Base-by-base conservation (phyloP, 2,329 filamentous ascomycete genomes). In the Akanthomyces uredinophilus region DNA sequence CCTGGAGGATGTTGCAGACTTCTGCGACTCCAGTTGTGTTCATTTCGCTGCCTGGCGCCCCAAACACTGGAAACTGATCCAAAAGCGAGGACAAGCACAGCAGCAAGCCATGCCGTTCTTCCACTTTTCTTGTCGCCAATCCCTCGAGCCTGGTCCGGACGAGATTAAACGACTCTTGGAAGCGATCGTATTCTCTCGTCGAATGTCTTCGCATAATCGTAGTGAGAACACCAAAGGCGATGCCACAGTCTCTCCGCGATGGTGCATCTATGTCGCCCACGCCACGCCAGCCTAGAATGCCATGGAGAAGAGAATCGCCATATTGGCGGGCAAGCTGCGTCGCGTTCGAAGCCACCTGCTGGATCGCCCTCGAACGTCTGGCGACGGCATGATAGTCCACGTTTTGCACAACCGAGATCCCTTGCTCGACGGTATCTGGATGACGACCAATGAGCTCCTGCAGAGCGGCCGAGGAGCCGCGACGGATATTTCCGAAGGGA, bases 331-430 rank as follows among this genome's bases (percentile, higher is more conserved):
- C 84, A 5, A 98, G 76, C n/a, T 76, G 78, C 0, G 90, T 85
- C 0, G 89, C 89, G 43, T 82, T 82, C 14, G 86, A 77, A 0
- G 91, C 87, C 13, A 98, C 91, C 52, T 93, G 85, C 46, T 87
- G 82, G 68, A 96, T 88, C 4, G 93, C 94, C 66, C 91, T 84
- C 18, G 90, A 88, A 27, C 94, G 84, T n/a, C 96, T 82, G 3
- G 95, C 94, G 22, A 99, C 92, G 43, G 91, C 86, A 72, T 96
- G 92, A 70, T 97, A 99, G 71, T 99, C 95, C 1, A 98, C 91
- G 2, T 85, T 83, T 71, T 98, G 95, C 0, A 98, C 92, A 2
- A 98, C 81, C 47, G 86, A 76, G 62, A 99, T 98, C 0, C 94
- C 95, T 68, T 92, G 81, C 18, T 83, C 79, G 39, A 98, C 86